Percentiles rank a stretch among this genome's conserved stretches.
These are phyloP conservation scores for Solanum commersonii DNA, from an alignment of 257 asterid genomes.

Conservation along the genomic window DNA sequence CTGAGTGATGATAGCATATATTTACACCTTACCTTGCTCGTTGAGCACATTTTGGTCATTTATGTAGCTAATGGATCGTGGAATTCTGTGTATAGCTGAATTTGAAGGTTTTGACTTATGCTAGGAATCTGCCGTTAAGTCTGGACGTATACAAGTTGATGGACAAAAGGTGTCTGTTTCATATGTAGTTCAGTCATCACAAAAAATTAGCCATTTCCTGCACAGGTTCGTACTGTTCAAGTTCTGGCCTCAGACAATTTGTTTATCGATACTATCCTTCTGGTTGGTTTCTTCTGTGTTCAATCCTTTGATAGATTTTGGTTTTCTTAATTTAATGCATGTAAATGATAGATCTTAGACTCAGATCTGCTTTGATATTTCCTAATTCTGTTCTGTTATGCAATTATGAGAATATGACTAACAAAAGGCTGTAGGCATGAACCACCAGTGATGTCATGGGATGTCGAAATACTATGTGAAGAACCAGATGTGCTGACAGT, in stretches of 20 bases:
- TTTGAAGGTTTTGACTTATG: slow-evolving; percentile 1
- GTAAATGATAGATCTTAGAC: neutral
- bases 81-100: neutral
- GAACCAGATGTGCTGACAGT: slow-evolving; percentile 76
- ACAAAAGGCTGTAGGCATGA: slow-evolving; percentile 86
- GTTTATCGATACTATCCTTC: neutral
- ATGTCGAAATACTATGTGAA: slow-evolving; percentile 59
- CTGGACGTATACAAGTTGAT: slow-evolving; percentile 91
- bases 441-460: slow-evolving; percentile 90
- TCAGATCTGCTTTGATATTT: neutral
- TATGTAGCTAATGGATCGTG: neutral
- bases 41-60: neutral
- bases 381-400: neutral
- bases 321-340: neutral
- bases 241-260: neutral
- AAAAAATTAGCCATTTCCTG: slow-evolving; percentile 88
- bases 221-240: slow-evolving; percentile 49
- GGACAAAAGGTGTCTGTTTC: slow-evolving; percentile 65
- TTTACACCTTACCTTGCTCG: neutral
- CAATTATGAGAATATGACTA: slow-evolving; percentile 32
- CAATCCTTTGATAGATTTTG: neutral
- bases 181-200: slow-evolving; percentile 59
- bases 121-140: slow-evolving; percentile 80
- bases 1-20: neutral
- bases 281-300: neutral